Percentiles rank a stretch among this genome's conserved stretches.
phyloP scores from a whole-genome alignment of 192 early-diverging fungal genomes.

The Pilaira anomala region DNA sequence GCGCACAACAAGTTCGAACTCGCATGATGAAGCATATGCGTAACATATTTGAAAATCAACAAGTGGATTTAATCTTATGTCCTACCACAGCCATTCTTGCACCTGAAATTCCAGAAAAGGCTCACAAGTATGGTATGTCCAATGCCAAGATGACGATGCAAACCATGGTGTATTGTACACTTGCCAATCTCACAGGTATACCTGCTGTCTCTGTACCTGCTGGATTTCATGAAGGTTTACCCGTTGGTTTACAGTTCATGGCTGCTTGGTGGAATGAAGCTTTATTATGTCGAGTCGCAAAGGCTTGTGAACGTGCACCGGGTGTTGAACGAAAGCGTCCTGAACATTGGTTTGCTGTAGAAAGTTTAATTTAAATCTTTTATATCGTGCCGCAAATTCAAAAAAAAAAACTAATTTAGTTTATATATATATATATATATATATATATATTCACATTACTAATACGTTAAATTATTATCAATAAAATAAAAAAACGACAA shows the following conservation, averaged over 20 bases:
- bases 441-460: too few relatives aligned
- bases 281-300: constrained; percentile 55
- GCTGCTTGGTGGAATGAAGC: constrained; percentile 69
- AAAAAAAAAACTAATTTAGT: too few relatives aligned
- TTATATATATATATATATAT: too few relatives aligned
- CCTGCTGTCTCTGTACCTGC: constrained; percentile 61
- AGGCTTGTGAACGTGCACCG: constrained; percentile 46
- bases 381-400: too few relatives aligned
- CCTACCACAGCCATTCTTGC: constrained; percentile 58
- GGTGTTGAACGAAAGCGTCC: constrained; percentile 38
- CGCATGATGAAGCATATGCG: constrained; percentile 51
- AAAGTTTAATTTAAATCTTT: neutral
- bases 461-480: too few relatives aligned
- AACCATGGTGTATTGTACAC: constrained; percentile 56
- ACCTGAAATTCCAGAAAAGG: constrained; percentile 45
- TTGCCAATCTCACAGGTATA: constrained; percentile 65
- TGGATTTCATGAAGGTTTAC: constrained; percentile 55
- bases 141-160: constrained; percentile 50
- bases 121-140: constrained; percentile 46
- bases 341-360: neutral
- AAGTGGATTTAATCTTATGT: constrained; percentile 61
- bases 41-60: constrained; percentile 39
- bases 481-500: too few relatives aligned
- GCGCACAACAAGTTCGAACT: constrained; percentile 51
- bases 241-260: constrained; percentile 68